Conservation (phyloP, 345 rosid genomes). For the Ceriops decandra region DNA sequence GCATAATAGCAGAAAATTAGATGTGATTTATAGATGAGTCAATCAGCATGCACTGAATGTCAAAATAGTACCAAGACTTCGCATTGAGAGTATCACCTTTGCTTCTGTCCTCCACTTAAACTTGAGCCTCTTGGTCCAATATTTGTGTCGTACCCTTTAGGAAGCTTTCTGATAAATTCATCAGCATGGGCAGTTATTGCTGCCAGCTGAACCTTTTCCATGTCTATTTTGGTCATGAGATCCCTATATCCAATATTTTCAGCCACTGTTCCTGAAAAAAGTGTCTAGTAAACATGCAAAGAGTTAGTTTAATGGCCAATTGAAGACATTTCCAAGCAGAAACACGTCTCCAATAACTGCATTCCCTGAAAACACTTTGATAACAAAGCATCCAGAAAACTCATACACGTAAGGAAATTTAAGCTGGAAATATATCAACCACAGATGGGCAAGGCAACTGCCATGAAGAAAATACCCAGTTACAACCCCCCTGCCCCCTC, state of each 20-base stretch:
- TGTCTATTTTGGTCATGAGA: conserved; percentile 51
- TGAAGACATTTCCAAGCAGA: conserved; percentile 2
- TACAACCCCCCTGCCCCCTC: not conserved
- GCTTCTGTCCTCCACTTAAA: conserved; percentile 95
- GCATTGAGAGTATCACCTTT: conserved; percentile 49
- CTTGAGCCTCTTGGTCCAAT: conserved; percentile 88
- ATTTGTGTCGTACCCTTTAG: conserved; percentile 65
- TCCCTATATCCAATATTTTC: conserved; percentile 94
- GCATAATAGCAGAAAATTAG: not conserved
- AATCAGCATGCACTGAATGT: not conserved
- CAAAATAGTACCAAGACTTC: not conserved
- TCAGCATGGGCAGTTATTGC: conserved; percentile 82
- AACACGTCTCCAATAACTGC: not conserved
- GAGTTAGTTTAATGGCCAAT: conserved; percentile 19
- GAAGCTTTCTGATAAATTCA: conserved; percentile 75
- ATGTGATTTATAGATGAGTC: not conserved
- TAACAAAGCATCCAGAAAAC: not conserved
- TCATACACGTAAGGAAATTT: not conserved
- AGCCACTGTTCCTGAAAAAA: conserved; percentile 90
- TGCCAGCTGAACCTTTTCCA: conserved; percentile 71
- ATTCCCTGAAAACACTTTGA: not conserved
- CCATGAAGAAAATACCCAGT: not conserved
- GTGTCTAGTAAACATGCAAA: conserved; percentile 41
- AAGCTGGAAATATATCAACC: not conserved
- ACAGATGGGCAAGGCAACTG: not conserved